Base-by-base conservation (phyloP, 179 eudicot genomes). In the Beta lomatogona region DNA sequence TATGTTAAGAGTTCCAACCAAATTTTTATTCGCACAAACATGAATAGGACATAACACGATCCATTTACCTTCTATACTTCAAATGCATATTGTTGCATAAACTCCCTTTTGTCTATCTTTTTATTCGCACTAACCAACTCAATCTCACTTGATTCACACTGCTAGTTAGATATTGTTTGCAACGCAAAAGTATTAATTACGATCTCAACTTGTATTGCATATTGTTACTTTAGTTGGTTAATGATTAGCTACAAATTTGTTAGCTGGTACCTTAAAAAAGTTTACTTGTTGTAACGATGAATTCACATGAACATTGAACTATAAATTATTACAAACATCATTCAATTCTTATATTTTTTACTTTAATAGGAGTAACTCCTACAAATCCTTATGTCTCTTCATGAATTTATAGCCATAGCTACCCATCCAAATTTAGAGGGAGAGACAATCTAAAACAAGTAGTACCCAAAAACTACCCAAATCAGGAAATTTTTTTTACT, bases 271-370 rank as follows among this genome's bases (percentile, higher is more conserved):
- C 36, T 31, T 0, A 31, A 31, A 48, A 48, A 48, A 48, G 76
- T 72, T 72, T 72, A 60, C 52, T 71, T 10, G 75, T 71, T 72
- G 41, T 16, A 72, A 12, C 59, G 52, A 72, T 72, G 59, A 72
- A 72, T 12, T 52, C 60, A 53, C 76, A 72, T 14, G 76, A 72
- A n/a, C n/a, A n/a, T n/a, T n/a, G n/a, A n/a, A 25, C 19, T 61
- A 72, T 72, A 72, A 8, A 50, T 53, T 71, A 71, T 48, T 50
- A 14, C 45, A n/a, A 68, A 44, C 73, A 70, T 10, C 52, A 44
- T 70, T 19, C n/a, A 70, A 46, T 45, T 70, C 13, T 48, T 6
- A 5, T 9, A 48, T 18, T n/a, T 71, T 57, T 4, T 22, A 71
- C n/a, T n/a, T 72, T 50, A 72, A 53, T 15, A 2, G 6, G 53